Evolutionary conservation across 2,329 filamentous ascomycete genomes (phyloP).

Genomic region (Aspergillus luchuensis): DNA sequence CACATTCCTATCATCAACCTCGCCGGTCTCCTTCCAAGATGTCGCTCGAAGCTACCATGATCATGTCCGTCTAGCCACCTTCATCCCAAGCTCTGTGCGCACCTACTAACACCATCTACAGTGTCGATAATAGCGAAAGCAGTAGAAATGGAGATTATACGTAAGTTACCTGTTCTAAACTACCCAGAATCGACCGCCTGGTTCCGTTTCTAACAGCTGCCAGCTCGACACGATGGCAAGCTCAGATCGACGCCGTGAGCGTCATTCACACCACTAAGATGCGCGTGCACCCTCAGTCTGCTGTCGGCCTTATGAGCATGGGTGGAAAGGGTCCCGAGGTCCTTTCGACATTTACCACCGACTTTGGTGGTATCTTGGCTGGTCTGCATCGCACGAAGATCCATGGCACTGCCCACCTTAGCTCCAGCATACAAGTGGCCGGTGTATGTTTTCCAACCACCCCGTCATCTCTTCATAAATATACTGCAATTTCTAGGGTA

Average conservation of each 20-base stretch:
- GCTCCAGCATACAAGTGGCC: slow-evolving; percentile 93
- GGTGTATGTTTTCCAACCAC: slow-evolving; percentile 62
- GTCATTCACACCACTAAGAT: slow-evolving; percentile 96
- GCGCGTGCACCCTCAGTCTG: slow-evolving; percentile 92
- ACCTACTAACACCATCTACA: slow-evolving; percentile 37
- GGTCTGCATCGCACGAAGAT: slow-evolving; percentile 94
- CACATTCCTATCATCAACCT: slow-evolving; percentile 1
- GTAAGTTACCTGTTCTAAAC: slow-evolving; percentile 43
- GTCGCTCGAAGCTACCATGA: slow-evolving; percentile 99
- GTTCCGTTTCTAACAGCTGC: slow-evolving; percentile 38
- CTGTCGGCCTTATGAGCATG: slow-evolving; percentile 98
- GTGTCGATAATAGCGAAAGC: slow-evolving; percentile 97
- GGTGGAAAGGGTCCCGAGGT: slow-evolving; percentile 96
- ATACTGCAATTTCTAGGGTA: neutral
- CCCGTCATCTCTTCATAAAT: neutral
- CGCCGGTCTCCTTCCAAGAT: slow-evolving; percentile 63
- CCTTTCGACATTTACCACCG: slow-evolving; percentile 91
- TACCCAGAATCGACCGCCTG: slow-evolving; percentile 10
- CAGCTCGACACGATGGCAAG: slow-evolving; percentile 91
- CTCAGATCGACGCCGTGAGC: slow-evolving; percentile 91
- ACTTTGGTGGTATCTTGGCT: slow-evolving; percentile 92
- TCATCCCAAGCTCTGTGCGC: slow-evolving; percentile 15
- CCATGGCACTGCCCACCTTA: slow-evolving; percentile 80
- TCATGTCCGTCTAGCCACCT: slow-evolving; percentile 59
- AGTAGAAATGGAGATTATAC: slow-evolving; percentile 93